These are phyloP conservation scores for Penicillium riverlandense DNA, from an alignment of 495 filamentous ascomycete species.

Conservation along the genomic window DNA sequence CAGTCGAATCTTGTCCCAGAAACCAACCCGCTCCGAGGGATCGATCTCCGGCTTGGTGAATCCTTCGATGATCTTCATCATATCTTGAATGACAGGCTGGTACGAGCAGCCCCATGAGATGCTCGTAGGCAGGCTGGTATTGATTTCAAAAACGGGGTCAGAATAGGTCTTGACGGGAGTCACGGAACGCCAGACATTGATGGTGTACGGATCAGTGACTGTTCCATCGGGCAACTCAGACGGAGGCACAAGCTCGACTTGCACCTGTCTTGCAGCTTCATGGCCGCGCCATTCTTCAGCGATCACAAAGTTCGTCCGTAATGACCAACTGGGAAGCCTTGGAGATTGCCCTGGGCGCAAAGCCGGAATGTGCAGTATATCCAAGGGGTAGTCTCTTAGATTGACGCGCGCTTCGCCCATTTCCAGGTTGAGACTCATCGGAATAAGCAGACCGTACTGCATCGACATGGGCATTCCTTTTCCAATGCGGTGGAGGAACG, in stretches of 20 bases:
- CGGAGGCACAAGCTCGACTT: constrained; percentile 79
- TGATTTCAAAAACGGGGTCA: constrained; percentile 82
- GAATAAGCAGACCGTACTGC: constrained; percentile 81
- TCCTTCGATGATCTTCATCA: constrained; percentile 99
- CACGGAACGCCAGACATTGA: constrained; percentile 86
- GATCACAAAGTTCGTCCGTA: constrained; percentile 91
- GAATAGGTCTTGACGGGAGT: constrained; percentile 96
- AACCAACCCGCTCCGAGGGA: constrained; percentile 86
- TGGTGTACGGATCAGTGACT: constrained; percentile 50
- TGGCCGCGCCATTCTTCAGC: constrained; percentile 83
- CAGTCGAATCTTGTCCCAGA: constrained; percentile 98
- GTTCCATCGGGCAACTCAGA: constrained; percentile 40
- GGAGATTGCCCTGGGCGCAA: constrained; percentile 73
- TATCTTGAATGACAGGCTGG: constrained; percentile 96
- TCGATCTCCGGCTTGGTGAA: constrained; percentile 95
- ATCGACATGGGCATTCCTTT: constrained; percentile 94
- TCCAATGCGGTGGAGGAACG: constrained; percentile 78
- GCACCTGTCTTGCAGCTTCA: constrained; percentile 70
- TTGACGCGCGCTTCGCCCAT: constrained; percentile 86
- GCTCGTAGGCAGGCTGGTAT: constrained; percentile 81
- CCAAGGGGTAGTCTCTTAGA: constrained; percentile 87
- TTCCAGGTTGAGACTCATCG: constrained; percentile 80
- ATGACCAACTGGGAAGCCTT: constrained; percentile 70
- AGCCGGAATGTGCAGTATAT: constrained; percentile 82
- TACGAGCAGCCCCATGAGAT: constrained; percentile 98